phyloP scores from a whole-genome alignment of 2,329 filamentous ascomycete genomes.

The Aspergillus texensis region DNA sequence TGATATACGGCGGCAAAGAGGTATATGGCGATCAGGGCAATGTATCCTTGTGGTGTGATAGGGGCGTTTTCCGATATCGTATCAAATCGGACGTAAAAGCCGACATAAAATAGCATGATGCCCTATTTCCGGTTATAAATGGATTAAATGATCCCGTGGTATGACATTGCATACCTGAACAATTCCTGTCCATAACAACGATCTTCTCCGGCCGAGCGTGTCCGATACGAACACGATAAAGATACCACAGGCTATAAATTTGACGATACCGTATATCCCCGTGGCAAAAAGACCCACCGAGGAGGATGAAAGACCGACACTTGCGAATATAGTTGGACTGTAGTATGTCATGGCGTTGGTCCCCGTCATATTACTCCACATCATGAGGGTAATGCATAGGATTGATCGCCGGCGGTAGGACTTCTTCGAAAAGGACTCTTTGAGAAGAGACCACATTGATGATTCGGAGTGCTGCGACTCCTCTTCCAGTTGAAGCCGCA shows the following conservation, averaged over 20 bases:
- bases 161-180: neutral
- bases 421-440: neutral
- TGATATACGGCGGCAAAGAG: neutral
- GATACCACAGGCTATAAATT: neutral
- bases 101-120: neutral
- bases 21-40: neutral
- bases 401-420: slow-evolving; percentile 1
- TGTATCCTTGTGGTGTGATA: neutral
- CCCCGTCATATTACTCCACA: slow-evolving; percentile 1
- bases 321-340: neutral
- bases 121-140: neutral
- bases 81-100: neutral
- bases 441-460: neutral
- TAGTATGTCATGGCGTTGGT: slow-evolving; percentile 5
- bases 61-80: neutral
- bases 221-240: neutral
- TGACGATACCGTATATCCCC: slow-evolving; percentile 5
- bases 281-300: neutral
- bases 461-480: neutral
- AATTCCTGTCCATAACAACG: neutral
- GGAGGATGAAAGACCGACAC: neutral
- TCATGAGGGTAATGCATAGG: slow-evolving; percentile 4
- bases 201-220: neutral
- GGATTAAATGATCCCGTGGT: no score
- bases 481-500: neutral